Conservation (phyloP, 495 filamentous ascomycete species). For the Rhypophila decipiens region DNA sequence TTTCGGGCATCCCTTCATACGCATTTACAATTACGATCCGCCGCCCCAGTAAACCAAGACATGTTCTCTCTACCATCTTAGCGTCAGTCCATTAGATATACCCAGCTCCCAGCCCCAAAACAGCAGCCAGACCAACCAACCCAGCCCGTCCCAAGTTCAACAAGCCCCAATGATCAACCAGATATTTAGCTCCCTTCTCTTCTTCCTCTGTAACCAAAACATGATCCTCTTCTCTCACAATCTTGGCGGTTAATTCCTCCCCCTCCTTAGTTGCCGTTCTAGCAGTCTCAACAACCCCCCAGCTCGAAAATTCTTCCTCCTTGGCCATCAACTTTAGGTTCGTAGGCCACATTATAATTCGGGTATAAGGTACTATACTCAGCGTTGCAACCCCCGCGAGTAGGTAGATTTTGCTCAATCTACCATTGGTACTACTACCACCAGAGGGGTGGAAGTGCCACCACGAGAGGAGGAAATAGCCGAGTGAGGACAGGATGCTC, state of each 20-base stretch:
- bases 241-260: neutral
- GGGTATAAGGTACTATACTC: slow-evolving; percentile 45
- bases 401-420: slow-evolving; percentile 31
- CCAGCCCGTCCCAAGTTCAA: slow-evolving; percentile 43
- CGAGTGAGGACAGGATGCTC: slow-evolving; percentile 21
- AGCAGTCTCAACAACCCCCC: slow-evolving; percentile 2
- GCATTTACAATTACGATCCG: too few species aligned
- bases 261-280: neutral
- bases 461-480: slow-evolving; percentile 39
- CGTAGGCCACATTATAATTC: slow-evolving; percentile 34
- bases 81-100: too few species aligned
- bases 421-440: neutral
- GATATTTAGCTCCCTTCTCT: slow-evolving; percentile 28
- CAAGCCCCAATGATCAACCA: slow-evolving; percentile 51
- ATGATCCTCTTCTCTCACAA: neutral
- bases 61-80: too few species aligned
- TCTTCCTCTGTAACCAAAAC: slow-evolving; percentile 5
- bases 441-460: slow-evolving; percentile 1
- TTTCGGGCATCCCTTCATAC: too few species aligned
- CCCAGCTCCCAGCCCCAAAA: slow-evolving; percentile 15
- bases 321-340: slow-evolving; percentile 37
- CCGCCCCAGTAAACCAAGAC: too few species aligned
- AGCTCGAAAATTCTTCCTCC: slow-evolving; percentile 21
- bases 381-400: slow-evolving; percentile 34
- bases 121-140: slow-evolving; percentile 16